A percentile compares a stretch with the other conserved stretches of the same genome.
phyloP scores from a whole-genome alignment of 2,329 filamentous ascomycete species.

The Fusarium sublunatum region DNA sequence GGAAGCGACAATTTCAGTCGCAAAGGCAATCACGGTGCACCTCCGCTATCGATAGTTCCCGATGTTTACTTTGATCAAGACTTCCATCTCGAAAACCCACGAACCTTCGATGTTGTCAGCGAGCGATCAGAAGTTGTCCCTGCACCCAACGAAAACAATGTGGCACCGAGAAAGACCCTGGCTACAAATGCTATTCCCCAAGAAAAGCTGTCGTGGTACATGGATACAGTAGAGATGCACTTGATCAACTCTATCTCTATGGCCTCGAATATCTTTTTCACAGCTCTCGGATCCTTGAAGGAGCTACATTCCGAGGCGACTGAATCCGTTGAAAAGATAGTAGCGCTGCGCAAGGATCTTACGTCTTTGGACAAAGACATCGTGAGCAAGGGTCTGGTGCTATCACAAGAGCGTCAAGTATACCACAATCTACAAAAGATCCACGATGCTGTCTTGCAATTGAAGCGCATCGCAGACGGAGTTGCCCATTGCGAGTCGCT shows the following conservation, averaged over 20 bases:
- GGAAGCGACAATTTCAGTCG: too few species aligned
- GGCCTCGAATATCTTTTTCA: constrained; percentile 95
- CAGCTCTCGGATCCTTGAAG: constrained; percentile 86
- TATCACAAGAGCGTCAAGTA: constrained; percentile 79
- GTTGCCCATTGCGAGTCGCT: constrained; percentile 80
- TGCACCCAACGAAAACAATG: constrained; percentile 48
- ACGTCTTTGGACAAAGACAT: constrained; percentile 85
- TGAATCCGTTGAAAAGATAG: constrained; percentile 88
- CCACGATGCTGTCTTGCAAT: constrained; percentile 82
- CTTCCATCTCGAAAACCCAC: constrained; percentile 93
- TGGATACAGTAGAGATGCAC: constrained; percentile 99
- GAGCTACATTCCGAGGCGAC: constrained; percentile 92
- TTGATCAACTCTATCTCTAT: constrained; percentile 95
- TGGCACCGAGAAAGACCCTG: constrained; percentile 79
- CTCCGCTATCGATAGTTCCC: constrained; percentile 90
- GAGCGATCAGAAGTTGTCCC: constrained; percentile 90
- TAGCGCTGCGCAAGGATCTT: constrained; percentile 80
- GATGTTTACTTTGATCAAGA: constrained; percentile 92
- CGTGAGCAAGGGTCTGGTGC: constrained; percentile 84
- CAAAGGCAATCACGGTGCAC: constrained; percentile 75
- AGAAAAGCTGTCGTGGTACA: constrained; percentile 99
- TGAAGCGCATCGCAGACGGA: constrained; percentile 79
- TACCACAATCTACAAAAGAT: constrained; percentile 86
- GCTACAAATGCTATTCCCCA: constrained; percentile 97
- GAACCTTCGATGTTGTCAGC: constrained; percentile 95